These are phyloP conservation scores for Teratosphaeria viscida DNA, from an alignment of 2,329 filamentous ascomycete species.

Conservation along the genomic window DNA sequence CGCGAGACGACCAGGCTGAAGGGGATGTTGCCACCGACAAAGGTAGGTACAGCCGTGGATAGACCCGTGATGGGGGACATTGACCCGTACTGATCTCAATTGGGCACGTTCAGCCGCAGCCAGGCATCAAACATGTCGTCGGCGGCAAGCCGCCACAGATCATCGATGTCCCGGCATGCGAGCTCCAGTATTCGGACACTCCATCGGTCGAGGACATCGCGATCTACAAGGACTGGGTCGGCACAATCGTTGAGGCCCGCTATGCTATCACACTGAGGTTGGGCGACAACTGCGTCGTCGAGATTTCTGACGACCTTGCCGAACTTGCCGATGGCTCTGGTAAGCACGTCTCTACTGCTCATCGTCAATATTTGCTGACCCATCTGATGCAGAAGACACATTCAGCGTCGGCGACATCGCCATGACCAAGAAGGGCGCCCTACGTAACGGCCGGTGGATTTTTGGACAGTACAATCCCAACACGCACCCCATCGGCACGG, in stretches of 20 bases:
- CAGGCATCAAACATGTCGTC: constrained; percentile 7
- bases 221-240: constrained; percentile 47
- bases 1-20: constrained; percentile 9
- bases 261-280: constrained; percentile 43
- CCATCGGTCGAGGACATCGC: constrained; percentile 43
- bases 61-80: too few relatives aligned
- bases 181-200: constrained; percentile 19
- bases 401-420: constrained; percentile 41
- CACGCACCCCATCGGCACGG: constrained; percentile 39
- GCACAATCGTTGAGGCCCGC: constrained; percentile 40
- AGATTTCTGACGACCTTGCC: constrained; percentile 35
- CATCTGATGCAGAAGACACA: constrained; percentile 6
- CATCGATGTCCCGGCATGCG: constrained; percentile 20
- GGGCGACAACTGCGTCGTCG: constrained; percentile 44
- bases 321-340: constrained; percentile 23
- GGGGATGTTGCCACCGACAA: constrained; percentile 12
- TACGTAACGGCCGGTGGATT: constrained; percentile 43
- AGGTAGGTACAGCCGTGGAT: not conserved
- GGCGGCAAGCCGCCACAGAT: constrained; percentile 11
- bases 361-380: not conserved
- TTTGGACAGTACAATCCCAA: constrained; percentile 43
- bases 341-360: not conserved
- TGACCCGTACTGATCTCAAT: too few relatives aligned
- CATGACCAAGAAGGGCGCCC: constrained; percentile 41
- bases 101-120: too few relatives aligned